phyloP scores from a whole-genome alignment of 2,329 filamentous ascomycete genomes.

The Exutisphaerella laricina region DNA sequence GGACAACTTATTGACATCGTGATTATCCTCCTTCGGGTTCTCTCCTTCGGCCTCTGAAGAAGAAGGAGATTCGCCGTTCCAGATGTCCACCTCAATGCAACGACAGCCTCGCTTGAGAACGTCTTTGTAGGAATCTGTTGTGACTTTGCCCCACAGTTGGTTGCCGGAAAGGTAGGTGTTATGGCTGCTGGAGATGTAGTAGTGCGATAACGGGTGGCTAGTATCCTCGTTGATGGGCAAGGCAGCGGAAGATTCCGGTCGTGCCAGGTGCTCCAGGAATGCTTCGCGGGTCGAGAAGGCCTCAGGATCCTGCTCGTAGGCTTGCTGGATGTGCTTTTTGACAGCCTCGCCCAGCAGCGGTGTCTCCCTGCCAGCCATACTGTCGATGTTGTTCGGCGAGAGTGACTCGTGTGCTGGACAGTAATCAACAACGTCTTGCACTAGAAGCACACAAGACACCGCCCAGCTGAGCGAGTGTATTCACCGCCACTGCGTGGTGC shows the following conservation, averaged over 20 bases:
- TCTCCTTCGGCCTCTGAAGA: conserved; percentile 32
- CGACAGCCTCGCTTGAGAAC: conserved; percentile 67
- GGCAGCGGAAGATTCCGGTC: conserved; percentile 16
- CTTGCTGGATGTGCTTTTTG: conserved; percentile 23
- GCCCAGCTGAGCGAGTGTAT: conserved; percentile 4
- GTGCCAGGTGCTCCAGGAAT: conserved; percentile 41
- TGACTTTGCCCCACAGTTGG: conserved; percentile 72
- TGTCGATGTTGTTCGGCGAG: background rate
- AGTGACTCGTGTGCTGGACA: background rate
- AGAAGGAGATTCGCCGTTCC: conserved; percentile 62
- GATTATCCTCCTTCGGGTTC: conserved; percentile 20
- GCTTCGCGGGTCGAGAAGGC: conserved; percentile 30
- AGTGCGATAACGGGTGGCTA: conserved; percentile 65
- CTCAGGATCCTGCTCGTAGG: conserved; percentile 15
- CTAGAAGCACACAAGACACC: conserved; percentile 2
- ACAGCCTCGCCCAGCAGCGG: conserved; percentile 13
- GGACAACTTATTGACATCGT: conserved; percentile 32
- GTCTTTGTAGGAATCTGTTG: conserved; percentile 70
- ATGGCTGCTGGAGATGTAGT: conserved; percentile 92
- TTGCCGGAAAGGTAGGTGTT: conserved; percentile 75
- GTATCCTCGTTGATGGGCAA: conserved; percentile 24
- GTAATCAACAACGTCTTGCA: too few species aligned
- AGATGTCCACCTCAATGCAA: conserved; percentile 93
- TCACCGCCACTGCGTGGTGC: too few species aligned
- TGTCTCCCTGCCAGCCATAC: conserved; percentile 4